Evolutionary conservation across 2,329 filamentous ascomycete species (phyloP).

Genomic region (Fusarium pseudoanthophilum): DNA sequence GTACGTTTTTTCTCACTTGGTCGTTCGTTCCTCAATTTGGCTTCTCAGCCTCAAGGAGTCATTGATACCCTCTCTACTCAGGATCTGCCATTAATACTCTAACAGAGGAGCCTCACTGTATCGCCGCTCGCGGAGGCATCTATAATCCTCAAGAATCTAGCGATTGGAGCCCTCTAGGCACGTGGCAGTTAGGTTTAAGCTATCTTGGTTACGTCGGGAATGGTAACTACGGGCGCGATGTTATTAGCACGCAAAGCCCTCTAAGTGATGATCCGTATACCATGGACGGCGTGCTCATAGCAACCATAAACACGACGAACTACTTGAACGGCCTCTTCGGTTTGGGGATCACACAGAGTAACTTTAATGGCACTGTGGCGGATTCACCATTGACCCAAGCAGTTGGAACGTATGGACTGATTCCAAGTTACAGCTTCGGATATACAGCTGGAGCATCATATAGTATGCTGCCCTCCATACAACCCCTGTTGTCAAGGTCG

Average conservation of each 20-base stretch:
- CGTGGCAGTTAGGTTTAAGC: conserved; percentile 68
- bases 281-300: conserved; percentile 60
- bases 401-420: conserved; percentile 66
- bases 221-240: conserved; percentile 71
- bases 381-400: conserved; percentile 65
- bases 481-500: background rate
- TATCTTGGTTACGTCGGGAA: conserved; percentile 69
- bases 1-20: conserved; percentile 50
- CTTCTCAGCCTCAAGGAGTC: background rate
- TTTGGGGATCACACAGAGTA: conserved; percentile 65
- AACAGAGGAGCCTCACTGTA: conserved; percentile 63
- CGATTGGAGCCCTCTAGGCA: conserved; percentile 68
- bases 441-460: conserved; percentile 82
- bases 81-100: conserved; percentile 32
- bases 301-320: conserved; percentile 65
- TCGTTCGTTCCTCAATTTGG: background rate
- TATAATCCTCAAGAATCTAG: conserved; percentile 65
- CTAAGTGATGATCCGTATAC: conserved; percentile 51
- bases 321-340: conserved; percentile 67
- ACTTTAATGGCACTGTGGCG: conserved; percentile 61
- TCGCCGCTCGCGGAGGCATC: conserved; percentile 65
- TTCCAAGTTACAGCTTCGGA: conserved; percentile 79
- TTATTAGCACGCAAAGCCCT: conserved; percentile 55
- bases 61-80: background rate
- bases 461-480: conserved; percentile 56